Evolutionary conservation across 768 basidiomycete genomes (phyloP).

Genomic region (Ramaria sp.): DNA sequence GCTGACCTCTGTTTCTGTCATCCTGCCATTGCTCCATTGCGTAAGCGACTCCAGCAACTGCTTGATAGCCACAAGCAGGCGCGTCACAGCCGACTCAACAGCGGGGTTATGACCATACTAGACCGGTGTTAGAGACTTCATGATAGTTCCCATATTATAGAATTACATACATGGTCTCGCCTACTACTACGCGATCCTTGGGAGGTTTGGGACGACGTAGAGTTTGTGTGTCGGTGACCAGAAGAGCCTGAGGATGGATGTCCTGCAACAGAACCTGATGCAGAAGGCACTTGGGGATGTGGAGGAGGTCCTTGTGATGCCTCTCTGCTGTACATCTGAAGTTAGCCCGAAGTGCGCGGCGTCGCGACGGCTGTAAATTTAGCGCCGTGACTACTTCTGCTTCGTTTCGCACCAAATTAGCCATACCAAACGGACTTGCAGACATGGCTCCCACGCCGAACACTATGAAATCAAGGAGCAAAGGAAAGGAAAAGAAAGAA

Average conservation of each 20-base stretch:
- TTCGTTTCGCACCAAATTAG: too few relatives aligned
- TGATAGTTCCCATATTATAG: not conserved
- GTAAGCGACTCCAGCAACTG: slow-evolving; percentile 86
- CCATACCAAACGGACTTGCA: too few relatives aligned
- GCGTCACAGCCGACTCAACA: slow-evolving; percentile 50
- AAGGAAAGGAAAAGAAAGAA: slow-evolving; percentile 43
- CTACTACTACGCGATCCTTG: slow-evolving; percentile 2
- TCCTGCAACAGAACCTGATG: not conserved
- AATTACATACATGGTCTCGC: not conserved
- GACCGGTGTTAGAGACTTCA: not conserved
- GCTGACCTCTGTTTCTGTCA: slow-evolving; percentile 76
- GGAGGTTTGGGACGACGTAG: slow-evolving; percentile 5
- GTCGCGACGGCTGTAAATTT: not conserved
- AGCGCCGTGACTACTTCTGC: not conserved
- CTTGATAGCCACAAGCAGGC: slow-evolving; percentile 86
- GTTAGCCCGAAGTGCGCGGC: not conserved
- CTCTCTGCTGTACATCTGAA: slow-evolving; percentile 4
- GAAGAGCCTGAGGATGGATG: not conserved
- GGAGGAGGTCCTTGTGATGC: not conserved
- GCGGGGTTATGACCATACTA: slow-evolving; percentile 21
- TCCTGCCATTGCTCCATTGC: slow-evolving; percentile 64
- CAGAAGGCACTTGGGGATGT: not conserved
- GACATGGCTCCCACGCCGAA: slow-evolving; percentile 3
- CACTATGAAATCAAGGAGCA: slow-evolving; percentile 13
- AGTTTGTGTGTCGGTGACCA: slow-evolving; percentile 6